Conservation (phyloP, 2,329 filamentous ascomycete species). For the Epichloe sp. region DNA sequence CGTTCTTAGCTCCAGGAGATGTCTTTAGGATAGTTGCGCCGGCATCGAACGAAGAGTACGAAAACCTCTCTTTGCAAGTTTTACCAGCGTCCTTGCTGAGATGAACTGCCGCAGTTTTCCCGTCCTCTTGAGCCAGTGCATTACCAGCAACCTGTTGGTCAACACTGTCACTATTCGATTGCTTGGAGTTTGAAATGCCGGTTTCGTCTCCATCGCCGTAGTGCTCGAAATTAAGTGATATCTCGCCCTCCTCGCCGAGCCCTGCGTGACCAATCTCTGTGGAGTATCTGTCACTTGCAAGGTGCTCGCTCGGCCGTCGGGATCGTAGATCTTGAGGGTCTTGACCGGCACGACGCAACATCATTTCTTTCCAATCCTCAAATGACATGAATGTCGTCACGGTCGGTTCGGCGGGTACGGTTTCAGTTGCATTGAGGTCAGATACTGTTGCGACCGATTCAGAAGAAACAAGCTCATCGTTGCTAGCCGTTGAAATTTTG, state of each 20-base stretch:
- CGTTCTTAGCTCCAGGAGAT: conserved; percentile 72
- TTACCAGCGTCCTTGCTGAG: conserved; percentile 88
- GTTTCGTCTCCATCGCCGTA: conserved; percentile 13
- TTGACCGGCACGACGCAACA: conserved; percentile 74
- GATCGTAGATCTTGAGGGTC: conserved; percentile 50
- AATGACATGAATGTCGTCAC: conserved; percentile 70
- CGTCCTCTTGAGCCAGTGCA: conserved; percentile 27
- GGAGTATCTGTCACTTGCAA: conserved; percentile 33
- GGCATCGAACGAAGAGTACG: conserved; percentile 94
- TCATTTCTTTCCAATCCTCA: conserved; percentile 95
- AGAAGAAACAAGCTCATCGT: neutral
- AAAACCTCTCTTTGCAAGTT: conserved; percentile 95
- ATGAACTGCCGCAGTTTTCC: conserved; percentile 38
- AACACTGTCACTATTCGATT: conserved; percentile 9
- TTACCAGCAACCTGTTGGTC: conserved; percentile 25
- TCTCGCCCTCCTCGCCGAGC: conserved; percentile 79
- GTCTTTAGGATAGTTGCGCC: conserved; percentile 89
- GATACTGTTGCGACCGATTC: neutral
- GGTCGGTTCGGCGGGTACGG: conserved; percentile 4
- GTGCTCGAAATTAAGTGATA: conserved; percentile 43
- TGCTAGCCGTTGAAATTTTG: neutral
- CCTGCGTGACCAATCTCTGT: conserved; percentile 61
- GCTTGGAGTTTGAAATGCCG: neutral
- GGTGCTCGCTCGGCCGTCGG: conserved; percentile 41
- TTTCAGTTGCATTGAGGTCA: conserved; percentile 2